Base-by-base conservation (phyloP, 129 eudicot species). In the Ambrosia artemisiifolia region DNA sequence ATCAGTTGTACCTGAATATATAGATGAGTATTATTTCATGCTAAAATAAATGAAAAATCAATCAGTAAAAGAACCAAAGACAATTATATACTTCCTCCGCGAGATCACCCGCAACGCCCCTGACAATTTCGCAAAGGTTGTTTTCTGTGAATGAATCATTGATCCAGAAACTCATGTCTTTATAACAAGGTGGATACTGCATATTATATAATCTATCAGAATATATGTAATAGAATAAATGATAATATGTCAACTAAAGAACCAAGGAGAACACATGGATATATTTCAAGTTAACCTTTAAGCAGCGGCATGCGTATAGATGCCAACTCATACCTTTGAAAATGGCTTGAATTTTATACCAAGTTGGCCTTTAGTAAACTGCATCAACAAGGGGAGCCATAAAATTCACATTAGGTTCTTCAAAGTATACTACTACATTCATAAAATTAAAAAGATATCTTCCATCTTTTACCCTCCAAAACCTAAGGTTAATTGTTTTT, bases 111-210 rank as follows among this genome's bases (percentile, higher is more conserved):
- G 96, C 92, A 54, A 93, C 85, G 34, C 96, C 95, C 80, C 98
- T 83, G 32, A 93, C 96, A 71, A 89, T 84, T 85, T 93, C 98
- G 49, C 98, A 93, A 4, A 93, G 88, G 78, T 93, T 89, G 82
- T 89, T 93, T 79, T 89, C 98, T 34, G 92, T 93, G 77, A 92
- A 92, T 78, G 95, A 80, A 51, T 89, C 96, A 73, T 79, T 90
- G 68, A 93, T 82, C 98, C 98, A 89, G 83, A 93, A 89, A 77
- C 96, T 93, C 96, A 89, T 72, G 82, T 88, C 94, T 84, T 88
- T 88, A 77, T 73, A 92, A 80, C 97, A 91, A 32, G 96, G 93
- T 78, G 97, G 96, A 73, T 65, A 92, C 94, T 92, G 91, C 85
- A 83, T 73, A 78, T 65, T 18, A 16, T 36, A 78, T 12, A 24